Percentiles rank a stretch among this genome's conserved stretches.
These are phyloP conservation scores for Neurospora pannonica DNA, from an alignment of 495 filamentous ascomycete species.

Conservation along the genomic window DNA sequence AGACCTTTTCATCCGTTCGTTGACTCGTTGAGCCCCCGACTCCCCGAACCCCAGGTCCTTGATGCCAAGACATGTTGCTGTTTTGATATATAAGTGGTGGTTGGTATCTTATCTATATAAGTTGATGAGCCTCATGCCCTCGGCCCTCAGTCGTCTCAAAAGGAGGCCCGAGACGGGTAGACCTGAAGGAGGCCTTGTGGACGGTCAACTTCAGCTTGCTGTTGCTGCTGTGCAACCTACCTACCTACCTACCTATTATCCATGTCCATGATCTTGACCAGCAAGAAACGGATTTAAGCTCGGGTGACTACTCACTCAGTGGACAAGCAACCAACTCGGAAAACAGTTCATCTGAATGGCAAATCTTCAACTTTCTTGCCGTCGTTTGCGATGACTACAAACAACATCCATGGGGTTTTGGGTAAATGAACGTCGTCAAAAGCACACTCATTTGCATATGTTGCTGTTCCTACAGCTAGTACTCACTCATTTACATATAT, in stretches of 20 bases:
- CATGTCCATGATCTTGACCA: not conserved
- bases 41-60: not conserved
- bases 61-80: not conserved
- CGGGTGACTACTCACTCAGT: not conserved
- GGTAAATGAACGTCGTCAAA: not conserved
- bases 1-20: not conserved
- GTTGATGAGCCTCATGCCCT: not conserved
- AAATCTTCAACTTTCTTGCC: not conserved
- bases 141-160: not conserved
- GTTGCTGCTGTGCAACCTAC: not conserved
- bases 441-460: not conserved
- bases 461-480: not conserved
- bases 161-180: not conserved
- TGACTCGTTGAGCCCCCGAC: not conserved
- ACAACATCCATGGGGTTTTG: not conserved
- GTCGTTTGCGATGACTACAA: not conserved
- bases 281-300: not conserved
- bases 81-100: not conserved
- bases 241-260: not conserved
- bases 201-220: not conserved
- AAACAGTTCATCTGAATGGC: not conserved
- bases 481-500: not conserved
- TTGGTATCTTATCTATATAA: not conserved
- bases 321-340: not conserved
- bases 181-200: not conserved